phyloP scores from a whole-genome alignment of 2,329 filamentous ascomycete genomes.

The Trichoderma hamatum region DNA sequence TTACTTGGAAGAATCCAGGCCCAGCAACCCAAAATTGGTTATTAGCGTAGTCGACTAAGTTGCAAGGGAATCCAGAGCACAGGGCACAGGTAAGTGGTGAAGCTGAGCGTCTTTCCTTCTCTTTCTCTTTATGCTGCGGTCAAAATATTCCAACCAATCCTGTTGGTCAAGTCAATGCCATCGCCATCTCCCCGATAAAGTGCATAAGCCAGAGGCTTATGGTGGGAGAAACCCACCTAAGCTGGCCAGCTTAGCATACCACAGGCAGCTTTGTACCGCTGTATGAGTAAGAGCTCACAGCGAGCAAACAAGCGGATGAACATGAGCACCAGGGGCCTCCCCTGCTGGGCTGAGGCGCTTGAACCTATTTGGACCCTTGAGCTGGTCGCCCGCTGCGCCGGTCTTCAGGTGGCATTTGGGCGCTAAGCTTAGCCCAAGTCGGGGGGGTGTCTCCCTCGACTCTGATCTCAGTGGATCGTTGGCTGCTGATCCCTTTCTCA shows the following conservation, averaged over 20 bases:
- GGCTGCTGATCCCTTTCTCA: constrained; percentile 24
- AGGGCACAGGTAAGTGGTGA: neutral
- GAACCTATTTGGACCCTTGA: constrained; percentile 11
- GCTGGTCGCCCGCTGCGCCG: constrained; percentile 10
- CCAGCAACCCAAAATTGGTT: neutral
- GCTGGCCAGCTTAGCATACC: neutral
- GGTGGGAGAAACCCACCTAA: neutral
- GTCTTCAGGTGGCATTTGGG: constrained; percentile 26
- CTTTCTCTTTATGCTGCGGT: neutral
- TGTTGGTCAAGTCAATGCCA: neutral
- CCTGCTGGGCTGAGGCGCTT: constrained; percentile 25
- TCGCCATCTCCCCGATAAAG: neutral
- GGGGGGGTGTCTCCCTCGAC: neutral
- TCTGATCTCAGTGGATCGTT: constrained; percentile 24
- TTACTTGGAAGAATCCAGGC: neutral
- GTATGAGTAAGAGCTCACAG: neutral
- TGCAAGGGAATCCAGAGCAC: neutral
- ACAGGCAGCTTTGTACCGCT: neutral
- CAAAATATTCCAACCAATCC: neutral
- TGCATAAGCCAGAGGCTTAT: neutral
- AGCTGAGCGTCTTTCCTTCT: neutral
- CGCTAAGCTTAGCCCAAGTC: constrained; percentile 20
- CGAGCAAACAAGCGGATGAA: neutral
- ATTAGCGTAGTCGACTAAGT: neutral
- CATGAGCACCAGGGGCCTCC: constrained; percentile 13